A percentile compares a stretch with the other conserved stretches of the same genome.
Conservation (phyloP, 192 early-diverging fungal species). For the Linnemannia hyalina region DNA sequence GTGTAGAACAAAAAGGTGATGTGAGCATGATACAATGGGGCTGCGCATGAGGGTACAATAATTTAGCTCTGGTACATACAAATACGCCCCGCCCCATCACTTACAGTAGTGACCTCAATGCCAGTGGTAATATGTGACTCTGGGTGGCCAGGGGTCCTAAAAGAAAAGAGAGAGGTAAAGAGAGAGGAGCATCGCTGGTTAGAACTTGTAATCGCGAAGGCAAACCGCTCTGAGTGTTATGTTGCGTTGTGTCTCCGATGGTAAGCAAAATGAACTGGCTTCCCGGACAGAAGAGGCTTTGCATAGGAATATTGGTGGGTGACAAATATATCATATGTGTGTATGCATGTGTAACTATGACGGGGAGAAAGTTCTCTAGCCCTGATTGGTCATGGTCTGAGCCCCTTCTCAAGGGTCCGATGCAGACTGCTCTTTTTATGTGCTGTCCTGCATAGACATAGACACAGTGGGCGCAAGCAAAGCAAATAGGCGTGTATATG, state of each 20-base stretch:
- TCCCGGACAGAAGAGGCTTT: neutral
- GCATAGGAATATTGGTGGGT: neutral
- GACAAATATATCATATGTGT: neutral
- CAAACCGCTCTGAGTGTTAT: neutral
- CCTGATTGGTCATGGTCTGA: neutral
- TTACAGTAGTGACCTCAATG: conserved; percentile 93
- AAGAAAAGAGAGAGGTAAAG: conserved; percentile 9
- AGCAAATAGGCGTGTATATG: neutral
- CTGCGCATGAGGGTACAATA: neutral
- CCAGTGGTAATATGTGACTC: conserved; percentile 90
- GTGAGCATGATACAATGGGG: neutral
- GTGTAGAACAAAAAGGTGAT: neutral
- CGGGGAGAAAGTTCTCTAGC: neutral
- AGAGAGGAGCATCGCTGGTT: neutral
- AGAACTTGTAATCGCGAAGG: too few species aligned
- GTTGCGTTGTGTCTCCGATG: neutral
- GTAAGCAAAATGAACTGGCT: neutral
- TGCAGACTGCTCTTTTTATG: neutral
- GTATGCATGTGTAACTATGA: neutral
- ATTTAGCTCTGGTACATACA: neutral
- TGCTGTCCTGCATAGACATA: neutral
- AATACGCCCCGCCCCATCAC: neutral
- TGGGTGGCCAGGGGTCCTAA: conserved; percentile 96
- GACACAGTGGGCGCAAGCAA: neutral
- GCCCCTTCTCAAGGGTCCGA: neutral